These are phyloP conservation scores for Arbutus unedo DNA, from an alignment of 148 eudicot species.

Conservation along the genomic window DNA sequence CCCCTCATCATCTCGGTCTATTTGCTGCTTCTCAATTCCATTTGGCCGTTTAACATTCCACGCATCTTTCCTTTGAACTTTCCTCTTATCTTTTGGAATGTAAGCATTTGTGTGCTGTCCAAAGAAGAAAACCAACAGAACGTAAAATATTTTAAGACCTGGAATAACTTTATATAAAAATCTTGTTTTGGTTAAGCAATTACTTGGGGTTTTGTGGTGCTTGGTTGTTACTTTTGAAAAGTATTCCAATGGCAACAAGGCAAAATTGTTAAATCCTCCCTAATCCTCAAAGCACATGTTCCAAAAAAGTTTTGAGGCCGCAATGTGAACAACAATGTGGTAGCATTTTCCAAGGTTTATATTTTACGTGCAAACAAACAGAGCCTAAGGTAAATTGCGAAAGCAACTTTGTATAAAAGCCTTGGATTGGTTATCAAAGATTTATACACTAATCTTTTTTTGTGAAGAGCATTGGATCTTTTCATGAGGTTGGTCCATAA, in stretches of 20 bases:
- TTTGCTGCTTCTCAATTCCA: constrained; percentile 10
- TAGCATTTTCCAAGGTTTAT: no score
- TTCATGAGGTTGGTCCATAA: constrained; percentile 22
- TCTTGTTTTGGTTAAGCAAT: no score
- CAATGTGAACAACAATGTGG: background rate
- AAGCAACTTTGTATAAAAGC: background rate
- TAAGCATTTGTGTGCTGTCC: constrained; percentile 18
- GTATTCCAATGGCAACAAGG: background rate
- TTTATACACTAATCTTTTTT: background rate
- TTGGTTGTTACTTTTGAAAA: constrained; percentile 3
- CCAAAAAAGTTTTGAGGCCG: background rate
- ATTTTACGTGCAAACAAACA: background rate
- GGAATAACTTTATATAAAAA: no score
- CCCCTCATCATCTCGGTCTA: constrained; percentile 31
- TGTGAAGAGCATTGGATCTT: constrained; percentile 10
- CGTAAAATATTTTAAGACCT: background rate
- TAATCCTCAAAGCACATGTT: background rate
- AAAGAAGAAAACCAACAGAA: background rate
- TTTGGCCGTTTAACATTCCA: constrained; percentile 29
- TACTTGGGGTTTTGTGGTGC: background rate
- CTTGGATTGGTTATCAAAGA: background rate
- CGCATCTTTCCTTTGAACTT: constrained; percentile 18
- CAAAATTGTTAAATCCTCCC: background rate
- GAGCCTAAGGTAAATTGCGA: background rate
- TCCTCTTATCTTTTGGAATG: constrained; percentile 30